Evolutionary conservation across 805 yeast species (phyloP).

Genomic region (Monosporozyma aquatica): DNA sequence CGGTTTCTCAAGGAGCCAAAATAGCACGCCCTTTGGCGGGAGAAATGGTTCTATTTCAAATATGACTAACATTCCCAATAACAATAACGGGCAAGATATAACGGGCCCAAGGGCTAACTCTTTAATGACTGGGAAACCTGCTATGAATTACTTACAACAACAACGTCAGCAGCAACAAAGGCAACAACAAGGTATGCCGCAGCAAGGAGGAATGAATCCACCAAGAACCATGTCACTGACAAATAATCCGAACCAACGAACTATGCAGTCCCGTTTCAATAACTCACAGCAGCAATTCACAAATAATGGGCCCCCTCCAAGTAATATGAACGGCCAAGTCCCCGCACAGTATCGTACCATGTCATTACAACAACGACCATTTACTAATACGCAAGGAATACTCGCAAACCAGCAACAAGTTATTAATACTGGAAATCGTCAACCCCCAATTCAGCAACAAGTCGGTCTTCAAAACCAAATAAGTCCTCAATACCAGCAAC

Average conservation of each 20-base stretch:
- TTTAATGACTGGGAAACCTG: slow-evolving; percentile 5
- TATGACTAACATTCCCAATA: background rate
- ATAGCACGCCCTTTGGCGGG: background rate
- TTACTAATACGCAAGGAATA: background rate
- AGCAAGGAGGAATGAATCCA: slow-evolving; percentile 1
- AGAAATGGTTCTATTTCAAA: background rate
- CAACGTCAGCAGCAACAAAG: slow-evolving; percentile 5
- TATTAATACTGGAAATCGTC: background rate
- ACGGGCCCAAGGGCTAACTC: slow-evolving; percentile 9
- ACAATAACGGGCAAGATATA: background rate
- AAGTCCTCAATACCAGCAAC: too few relatives aligned
- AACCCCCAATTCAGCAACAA: background rate
- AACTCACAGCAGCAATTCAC: slow-evolving; percentile 1
- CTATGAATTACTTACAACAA: slow-evolving; percentile 2
- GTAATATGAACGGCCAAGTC: background rate
- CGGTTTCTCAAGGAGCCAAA: slow-evolving; percentile 1
- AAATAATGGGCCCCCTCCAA: background rate
- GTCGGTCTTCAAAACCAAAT: slow-evolving; percentile 3
- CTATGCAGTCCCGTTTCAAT: background rate
- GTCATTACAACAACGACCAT: slow-evolving; percentile 4
- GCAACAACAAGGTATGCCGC: slow-evolving; percentile 7
- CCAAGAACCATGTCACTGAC: slow-evolving; percentile 8
- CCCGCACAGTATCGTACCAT: slow-evolving; percentile 2
- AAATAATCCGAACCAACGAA: slow-evolving; percentile 1
- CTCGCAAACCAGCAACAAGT: background rate